Evolutionary conservation across 208 protist genomes (phyloP).

Genomic region (Trypanosoma scelopori): DNA sequence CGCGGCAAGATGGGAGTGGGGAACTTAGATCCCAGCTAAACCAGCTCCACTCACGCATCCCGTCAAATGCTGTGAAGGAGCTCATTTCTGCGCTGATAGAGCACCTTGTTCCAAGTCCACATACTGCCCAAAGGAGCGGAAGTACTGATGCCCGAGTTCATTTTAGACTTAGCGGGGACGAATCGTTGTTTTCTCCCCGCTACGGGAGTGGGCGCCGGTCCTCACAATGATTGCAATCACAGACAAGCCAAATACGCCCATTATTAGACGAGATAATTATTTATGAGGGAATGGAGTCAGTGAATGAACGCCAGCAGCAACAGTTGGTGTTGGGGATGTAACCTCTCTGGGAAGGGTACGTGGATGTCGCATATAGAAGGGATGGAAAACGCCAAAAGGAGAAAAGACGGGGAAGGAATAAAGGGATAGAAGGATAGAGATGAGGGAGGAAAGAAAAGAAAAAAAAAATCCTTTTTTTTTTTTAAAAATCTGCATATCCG

Average conservation of each 20-base stretch:
- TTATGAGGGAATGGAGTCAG: too few relatives aligned
- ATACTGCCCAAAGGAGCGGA: neutral
- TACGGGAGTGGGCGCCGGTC: neutral
- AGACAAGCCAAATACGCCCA: too few relatives aligned
- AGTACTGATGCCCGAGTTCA: slow-evolving; percentile 40
- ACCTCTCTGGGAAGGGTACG: too few relatives aligned
- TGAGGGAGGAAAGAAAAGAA: neutral
- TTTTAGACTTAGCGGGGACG: slow-evolving; percentile 71
- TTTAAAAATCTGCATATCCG: too few relatives aligned
- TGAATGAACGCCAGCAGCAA: too few relatives aligned
- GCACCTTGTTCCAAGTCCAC: neutral
- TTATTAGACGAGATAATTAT: too few relatives aligned
- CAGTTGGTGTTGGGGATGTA: too few relatives aligned
- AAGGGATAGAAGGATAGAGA: neutral
- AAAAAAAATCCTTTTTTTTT: too few relatives aligned
- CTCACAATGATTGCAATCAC: too few relatives aligned
- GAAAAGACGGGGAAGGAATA: neutral
- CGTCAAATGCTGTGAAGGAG: slow-evolving; percentile 41
- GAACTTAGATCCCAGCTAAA: slow-evolving; percentile 45
- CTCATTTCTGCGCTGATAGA: slow-evolving; percentile 61
- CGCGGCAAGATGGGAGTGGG: slow-evolving; percentile 18
- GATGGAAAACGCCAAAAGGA: too few relatives aligned
- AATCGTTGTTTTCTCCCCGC: slow-evolving; percentile 23
- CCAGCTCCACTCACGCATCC: slow-evolving; percentile 37
- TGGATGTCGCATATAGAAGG: slow-evolving; percentile 1